Percentiles rank a stretch among this genome's conserved stretches.
phyloP scores from a whole-genome alignment of 257 asterid species.

The Nicotiana knightiana region DNA sequence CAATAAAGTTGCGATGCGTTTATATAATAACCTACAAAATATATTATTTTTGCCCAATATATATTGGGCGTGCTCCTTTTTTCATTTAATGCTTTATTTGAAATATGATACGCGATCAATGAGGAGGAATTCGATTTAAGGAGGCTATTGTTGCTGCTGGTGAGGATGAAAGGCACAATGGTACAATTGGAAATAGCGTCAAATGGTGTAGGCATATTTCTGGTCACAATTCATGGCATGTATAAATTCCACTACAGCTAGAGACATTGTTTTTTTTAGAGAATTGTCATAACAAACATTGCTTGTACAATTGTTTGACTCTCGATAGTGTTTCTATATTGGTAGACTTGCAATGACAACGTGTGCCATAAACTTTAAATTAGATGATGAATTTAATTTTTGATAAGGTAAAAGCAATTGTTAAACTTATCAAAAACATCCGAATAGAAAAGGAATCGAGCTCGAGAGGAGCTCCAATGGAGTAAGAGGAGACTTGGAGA shows the following conservation, averaged over 20 bases:
- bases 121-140: conserved; percentile 32
- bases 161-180: not conserved
- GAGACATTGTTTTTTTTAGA: not conserved
- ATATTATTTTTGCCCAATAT: too few species aligned
- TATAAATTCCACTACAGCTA: not conserved
- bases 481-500: too few species aligned
- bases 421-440: not conserved
- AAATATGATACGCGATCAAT: conserved; percentile 37
- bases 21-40: too few species aligned
- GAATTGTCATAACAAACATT: too few species aligned
- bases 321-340: too few species aligned
- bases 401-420: not conserved
- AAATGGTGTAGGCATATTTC: conserved; percentile 17
- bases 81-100: conserved; percentile 18
- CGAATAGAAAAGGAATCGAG: too few species aligned
- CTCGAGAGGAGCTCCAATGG: too few species aligned
- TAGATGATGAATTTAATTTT: not conserved
- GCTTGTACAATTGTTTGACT: too few species aligned
- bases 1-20: not conserved
- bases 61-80: not conserved
- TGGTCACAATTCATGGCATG: conserved; percentile 21
- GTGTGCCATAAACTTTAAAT: not conserved
- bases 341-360: too few species aligned
- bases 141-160: not conserved
- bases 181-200: not conserved